Evolutionary conservation across 2,329 filamentous ascomycete species (phyloP).

Genomic region (Dactylellina sp.): DNA sequence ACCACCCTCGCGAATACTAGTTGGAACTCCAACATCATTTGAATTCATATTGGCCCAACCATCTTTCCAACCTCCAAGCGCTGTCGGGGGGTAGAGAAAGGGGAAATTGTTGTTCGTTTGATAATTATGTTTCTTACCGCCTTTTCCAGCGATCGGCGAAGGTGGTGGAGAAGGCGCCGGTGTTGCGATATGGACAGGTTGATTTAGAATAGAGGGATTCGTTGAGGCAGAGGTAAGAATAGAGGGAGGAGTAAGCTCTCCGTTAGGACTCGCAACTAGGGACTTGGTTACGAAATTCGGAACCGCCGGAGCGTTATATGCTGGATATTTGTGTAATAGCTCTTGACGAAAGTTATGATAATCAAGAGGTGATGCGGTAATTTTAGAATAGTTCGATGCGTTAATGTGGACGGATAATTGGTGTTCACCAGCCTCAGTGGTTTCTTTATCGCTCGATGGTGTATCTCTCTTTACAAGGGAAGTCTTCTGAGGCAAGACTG

Average conservation of each 20-base stretch:
- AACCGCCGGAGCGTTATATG: conserved; percentile 92
- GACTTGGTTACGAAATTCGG: conserved; percentile 87
- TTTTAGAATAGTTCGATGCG: conserved; percentile 74
- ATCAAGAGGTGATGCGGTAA: conserved; percentile 92
- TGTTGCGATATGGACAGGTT: conserved; percentile 98
- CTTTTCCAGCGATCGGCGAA: conserved; percentile 79
- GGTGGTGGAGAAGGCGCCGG: conserved; percentile 95
- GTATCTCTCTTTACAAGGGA: conserved; percentile 63
- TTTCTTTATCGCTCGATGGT: conserved; percentile 73
- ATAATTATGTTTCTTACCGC: conserved; percentile 98
- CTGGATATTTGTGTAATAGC: conserved; percentile 96
- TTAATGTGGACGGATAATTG: conserved; percentile 66
- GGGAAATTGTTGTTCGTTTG: conserved; percentile 99
- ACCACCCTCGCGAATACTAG: conserved; percentile 93
- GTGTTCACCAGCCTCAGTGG: conserved; percentile 69
- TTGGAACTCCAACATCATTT: conserved; percentile 83
- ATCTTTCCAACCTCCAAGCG: conserved; percentile 80
- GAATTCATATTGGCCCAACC: conserved; percentile 81
- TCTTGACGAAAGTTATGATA: conserved; percentile 97
- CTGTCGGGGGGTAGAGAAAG: conserved; percentile 94
- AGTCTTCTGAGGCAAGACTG: conserved; percentile 72
- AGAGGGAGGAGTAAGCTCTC: conserved; percentile 67
- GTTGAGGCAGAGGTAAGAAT: conserved; percentile 59
- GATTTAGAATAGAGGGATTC: conserved; percentile 82
- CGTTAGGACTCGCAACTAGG: conserved; percentile 79